A percentile compares a stretch with the other conserved stretches of the same genome.
phyloP scores from a whole-genome alignment of 768 basidiomycete genomes.

The Strobilomyces dryophilus region DNA sequence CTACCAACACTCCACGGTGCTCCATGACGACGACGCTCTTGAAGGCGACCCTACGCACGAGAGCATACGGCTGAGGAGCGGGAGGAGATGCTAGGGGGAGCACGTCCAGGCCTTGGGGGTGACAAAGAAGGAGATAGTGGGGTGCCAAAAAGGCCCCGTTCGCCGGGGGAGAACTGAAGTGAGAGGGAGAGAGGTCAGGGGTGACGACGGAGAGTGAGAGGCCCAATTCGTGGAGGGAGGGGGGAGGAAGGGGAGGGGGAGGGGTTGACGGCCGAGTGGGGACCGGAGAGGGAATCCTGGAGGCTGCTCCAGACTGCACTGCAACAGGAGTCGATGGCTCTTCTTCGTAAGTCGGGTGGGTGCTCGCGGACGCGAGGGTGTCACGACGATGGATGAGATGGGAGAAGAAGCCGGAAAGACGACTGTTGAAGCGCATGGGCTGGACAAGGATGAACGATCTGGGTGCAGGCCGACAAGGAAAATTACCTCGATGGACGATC shows the following conservation, averaged over 20 bases:
- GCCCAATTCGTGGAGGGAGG: conserved; percentile 71
- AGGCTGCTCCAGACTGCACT: conserved; percentile 33
- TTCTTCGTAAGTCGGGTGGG: conserved; percentile 35
- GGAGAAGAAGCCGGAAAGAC: conserved; percentile 83
- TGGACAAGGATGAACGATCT: conserved; percentile 10
- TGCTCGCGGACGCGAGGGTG: conserved; percentile 24
- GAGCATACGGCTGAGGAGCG: conserved; percentile 69
- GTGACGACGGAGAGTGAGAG: conserved; percentile 67
- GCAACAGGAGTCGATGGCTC: conserved; percentile 24
- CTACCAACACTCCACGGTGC: conserved; percentile 85
- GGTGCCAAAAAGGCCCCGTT: conserved; percentile 79
- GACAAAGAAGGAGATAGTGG: conserved; percentile 79
- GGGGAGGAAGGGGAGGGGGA: conserved; percentile 68
- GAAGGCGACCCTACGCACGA: conserved; percentile 77
- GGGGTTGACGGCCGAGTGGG: conserved; percentile 58
- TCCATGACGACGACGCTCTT: conserved; percentile 92
- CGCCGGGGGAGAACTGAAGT: conserved; percentile 71
- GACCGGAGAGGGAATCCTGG: conserved; percentile 53
- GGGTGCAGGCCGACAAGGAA: conserved; percentile 3
- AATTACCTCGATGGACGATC: conserved; percentile 57
- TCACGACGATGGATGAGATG: conserved; percentile 75
- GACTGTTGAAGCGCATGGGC: conserved; percentile 60
- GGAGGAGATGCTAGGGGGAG: conserved; percentile 77
- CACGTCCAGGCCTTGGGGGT: conserved; percentile 82
- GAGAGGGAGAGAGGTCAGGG: conserved; percentile 64